phyloP scores from a whole-genome alignment of 148 eudicot species.

The Dianthus caryophyllus region DNA sequence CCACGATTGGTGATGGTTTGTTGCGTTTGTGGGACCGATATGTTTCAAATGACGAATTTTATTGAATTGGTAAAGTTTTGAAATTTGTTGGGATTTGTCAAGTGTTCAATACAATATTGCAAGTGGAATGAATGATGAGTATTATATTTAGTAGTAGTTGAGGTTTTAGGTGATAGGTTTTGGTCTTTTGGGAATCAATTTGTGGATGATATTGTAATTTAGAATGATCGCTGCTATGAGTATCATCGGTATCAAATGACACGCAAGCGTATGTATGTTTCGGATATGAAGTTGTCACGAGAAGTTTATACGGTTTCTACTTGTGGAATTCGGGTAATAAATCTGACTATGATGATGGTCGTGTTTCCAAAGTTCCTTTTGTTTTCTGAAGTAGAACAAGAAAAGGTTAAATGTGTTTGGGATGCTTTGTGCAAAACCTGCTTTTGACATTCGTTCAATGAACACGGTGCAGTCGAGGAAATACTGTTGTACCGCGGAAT shows the following conservation, averaged over 20 bases:
- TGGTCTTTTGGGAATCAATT: background rate
- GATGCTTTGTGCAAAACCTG: background rate
- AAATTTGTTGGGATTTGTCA: slow-evolving; percentile 8
- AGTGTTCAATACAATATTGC: background rate
- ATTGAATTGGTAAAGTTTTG: slow-evolving; percentile 6
- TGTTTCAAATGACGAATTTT: background rate
- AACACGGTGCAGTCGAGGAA: background rate
- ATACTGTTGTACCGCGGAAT: background rate
- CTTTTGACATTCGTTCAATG: background rate
- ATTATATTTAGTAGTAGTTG: background rate
- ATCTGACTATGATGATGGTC: background rate
- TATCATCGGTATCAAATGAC: too few species aligned
- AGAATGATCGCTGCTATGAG: background rate
- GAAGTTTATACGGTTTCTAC: too few species aligned
- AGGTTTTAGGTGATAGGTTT: background rate
- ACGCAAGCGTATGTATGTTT: too few species aligned
- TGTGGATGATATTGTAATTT: background rate
- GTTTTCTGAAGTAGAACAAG: background rate
- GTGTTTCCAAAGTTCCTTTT: background rate
- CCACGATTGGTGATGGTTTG: background rate
- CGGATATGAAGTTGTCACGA: background rate
- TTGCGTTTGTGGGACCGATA: background rate
- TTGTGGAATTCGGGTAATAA: background rate
- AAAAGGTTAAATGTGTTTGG: background rate
- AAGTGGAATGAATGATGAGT: slow-evolving; percentile 11